A percentile compares a stretch with the other conserved stretches of the same genome.
These are phyloP conservation scores for Aspergillus costaricaensis DNA, from an alignment of 2,329 filamentous ascomycete species.

Conservation along the genomic window DNA sequence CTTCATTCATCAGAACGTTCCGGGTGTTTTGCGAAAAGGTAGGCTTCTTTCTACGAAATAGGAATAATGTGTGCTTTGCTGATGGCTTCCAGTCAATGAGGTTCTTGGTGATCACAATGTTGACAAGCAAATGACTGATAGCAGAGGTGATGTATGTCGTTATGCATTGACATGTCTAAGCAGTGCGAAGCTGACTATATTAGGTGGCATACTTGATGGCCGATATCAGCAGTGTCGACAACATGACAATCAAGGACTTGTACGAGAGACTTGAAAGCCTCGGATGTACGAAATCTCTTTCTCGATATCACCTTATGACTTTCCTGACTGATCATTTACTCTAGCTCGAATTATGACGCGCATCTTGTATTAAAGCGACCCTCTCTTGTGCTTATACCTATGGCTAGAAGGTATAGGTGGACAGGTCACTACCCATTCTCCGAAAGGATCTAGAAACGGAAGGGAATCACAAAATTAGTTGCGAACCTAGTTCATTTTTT, in stretches of 20 bases:
- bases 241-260: conserved; percentile 79
- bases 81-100: conserved; percentile 71
- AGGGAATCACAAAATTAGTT: too few relatives aligned
- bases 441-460: too few relatives aligned
- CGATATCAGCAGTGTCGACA: conserved; percentile 85
- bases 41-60: conserved; percentile 20
- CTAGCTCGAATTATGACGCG: conserved; percentile 51
- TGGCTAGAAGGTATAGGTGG: too few relatives aligned
- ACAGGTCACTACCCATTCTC: too few relatives aligned
- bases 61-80: conserved; percentile 10
- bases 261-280: conserved; percentile 80
- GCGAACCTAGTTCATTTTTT: background rate
- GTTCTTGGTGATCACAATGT: conserved; percentile 95
- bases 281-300: conserved; percentile 62
- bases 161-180: background rate
- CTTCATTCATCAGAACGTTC: conserved; percentile 95
- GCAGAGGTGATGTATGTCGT: conserved; percentile 73
- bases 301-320: background rate
- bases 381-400: too few relatives aligned
- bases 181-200: conserved; percentile 17
- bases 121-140: conserved; percentile 98
- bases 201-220: conserved; percentile 94
- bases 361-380: conserved; percentile 42
- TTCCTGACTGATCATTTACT: conserved; percentile 11
- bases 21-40: conserved; percentile 87